Evolutionary conservation across 805 yeast species (phyloP), one percentile per base, ranked within the genome.

Genomic region (Kuraishia hungarica): DNA sequence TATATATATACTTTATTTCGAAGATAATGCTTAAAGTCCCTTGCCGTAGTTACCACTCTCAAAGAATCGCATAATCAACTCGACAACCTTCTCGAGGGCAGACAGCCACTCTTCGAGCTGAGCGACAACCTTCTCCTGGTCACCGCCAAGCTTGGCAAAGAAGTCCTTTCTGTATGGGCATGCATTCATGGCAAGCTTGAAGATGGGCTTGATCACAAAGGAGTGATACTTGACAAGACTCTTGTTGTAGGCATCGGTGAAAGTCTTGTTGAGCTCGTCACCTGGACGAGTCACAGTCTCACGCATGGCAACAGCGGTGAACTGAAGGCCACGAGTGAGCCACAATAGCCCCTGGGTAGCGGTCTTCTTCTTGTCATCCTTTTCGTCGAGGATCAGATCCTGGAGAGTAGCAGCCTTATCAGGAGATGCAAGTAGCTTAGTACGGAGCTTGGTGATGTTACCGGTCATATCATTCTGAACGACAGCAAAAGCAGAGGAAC

Each of bases 131-230:
- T 79, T 80, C 39, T 73, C 84, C 67, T 83, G 86, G 68, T 86
- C 90, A 22, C 78, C 77, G 56, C 97, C 97, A 62, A 90, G 79
- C 74, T 89, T 90, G 57, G 70, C 84, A 65, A 89, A 90, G 67
- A 90, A 88, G 66, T 84, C 96, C 68, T 81, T 83, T 75, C 96
- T 82, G 72, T 89, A 91, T 13, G 97, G 97, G 71, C 96, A 89
- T 1, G 96, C 96, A 71, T 87, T 88, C 97, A 90, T 91, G 52
- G 97, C 97, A 68, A 91, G 78, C 73, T 89, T 89, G 81, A 90
- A 90, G 54, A 91, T 83, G 26, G 96, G 96, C 66, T 86, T 87
- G 59, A 90, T 78, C 64, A 90, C 75, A 79, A 90, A 81, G 54
- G 86, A 84, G 73, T 90, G 97, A 72, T 83, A 85, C 70, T 90